phyloP scores from a whole-genome alignment of 2,329 filamentous ascomycete species.

The Aspergillus proliferans region DNA sequence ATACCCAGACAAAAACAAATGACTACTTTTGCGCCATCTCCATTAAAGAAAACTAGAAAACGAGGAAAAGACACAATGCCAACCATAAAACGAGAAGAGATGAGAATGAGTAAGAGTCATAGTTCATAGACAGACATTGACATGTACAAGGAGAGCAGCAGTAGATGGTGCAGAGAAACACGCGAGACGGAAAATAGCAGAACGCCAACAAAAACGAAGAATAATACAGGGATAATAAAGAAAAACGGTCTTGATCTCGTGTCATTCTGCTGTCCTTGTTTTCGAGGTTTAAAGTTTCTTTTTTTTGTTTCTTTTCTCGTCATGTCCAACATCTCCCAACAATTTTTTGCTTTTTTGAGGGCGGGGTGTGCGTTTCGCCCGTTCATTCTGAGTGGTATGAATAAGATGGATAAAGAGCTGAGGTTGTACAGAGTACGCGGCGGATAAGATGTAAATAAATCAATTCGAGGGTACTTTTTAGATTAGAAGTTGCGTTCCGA shows the following conservation, averaged over 20 bases:
- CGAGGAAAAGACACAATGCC: background rate
- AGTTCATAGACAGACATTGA: background rate
- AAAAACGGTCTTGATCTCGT: background rate
- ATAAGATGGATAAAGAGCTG: too few relatives aligned
- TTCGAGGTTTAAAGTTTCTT: background rate
- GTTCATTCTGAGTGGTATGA: too few relatives aligned
- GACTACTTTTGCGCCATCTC: background rate
- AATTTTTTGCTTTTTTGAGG: background rate
- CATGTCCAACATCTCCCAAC: background rate
- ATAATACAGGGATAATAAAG: conserved; percentile 9
- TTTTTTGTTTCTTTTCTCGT: background rate
- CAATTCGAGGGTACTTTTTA: conserved; percentile 2
- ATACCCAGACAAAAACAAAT: background rate
- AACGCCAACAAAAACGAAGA: conserved; percentile 18
- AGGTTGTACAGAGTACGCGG: too few relatives aligned
- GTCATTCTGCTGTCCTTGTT: background rate
- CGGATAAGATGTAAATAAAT: too few relatives aligned
- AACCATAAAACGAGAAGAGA: background rate
- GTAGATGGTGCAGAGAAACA: background rate
- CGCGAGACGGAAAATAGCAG: conserved; percentile 6
- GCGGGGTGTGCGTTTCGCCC: too few relatives aligned
- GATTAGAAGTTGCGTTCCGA: conserved; percentile 40
- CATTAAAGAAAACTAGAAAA: background rate
- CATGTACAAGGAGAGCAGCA: background rate
- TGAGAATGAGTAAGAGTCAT: background rate